A percentile compares a stretch with the other conserved stretches of the same genome.
These are phyloP conservation scores for Epichloe elymi DNA, from an alignment of 2,329 filamentous ascomycete genomes.

Conservation along the genomic window DNA sequence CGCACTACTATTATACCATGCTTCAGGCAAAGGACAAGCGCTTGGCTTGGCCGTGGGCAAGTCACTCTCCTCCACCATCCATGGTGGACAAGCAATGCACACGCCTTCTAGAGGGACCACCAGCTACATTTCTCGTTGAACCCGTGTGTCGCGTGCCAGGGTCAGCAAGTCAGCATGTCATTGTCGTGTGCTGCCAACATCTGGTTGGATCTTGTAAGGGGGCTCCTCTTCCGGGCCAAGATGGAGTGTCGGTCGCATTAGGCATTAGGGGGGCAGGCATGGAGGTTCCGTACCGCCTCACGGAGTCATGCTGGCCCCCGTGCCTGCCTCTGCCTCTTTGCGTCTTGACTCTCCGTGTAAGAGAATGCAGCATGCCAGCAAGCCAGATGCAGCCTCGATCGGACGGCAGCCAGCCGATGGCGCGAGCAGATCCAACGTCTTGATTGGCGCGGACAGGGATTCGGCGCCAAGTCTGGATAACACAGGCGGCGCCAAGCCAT, in stretches of 20 bases:
- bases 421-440: background rate
- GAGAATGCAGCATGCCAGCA: background rate
- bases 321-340: background rate
- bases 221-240: background rate
- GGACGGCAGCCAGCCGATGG: slow-evolving; percentile 3
- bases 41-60: background rate
- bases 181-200: background rate
- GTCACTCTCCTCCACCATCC: background rate
- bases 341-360: background rate
- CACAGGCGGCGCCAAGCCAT: background rate
- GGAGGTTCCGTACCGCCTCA: slow-evolving; percentile 1
- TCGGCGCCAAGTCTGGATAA: slow-evolving; percentile 4
- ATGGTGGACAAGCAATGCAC: background rate
- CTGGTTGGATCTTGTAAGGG: background rate
- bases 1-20: slow-evolving; percentile 1
- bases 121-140: background rate
- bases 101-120: background rate
- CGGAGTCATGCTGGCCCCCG: slow-evolving; percentile 3
- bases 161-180: background rate
- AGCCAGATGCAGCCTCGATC: background rate
- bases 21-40: background rate
- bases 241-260: background rate
- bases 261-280: background rate
- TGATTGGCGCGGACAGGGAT: slow-evolving; percentile 2
- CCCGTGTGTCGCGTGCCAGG: background rate